These are phyloP conservation scores for Backusella westeae DNA, from an alignment of 192 early-diverging fungal species.

Conservation along the genomic window DNA sequence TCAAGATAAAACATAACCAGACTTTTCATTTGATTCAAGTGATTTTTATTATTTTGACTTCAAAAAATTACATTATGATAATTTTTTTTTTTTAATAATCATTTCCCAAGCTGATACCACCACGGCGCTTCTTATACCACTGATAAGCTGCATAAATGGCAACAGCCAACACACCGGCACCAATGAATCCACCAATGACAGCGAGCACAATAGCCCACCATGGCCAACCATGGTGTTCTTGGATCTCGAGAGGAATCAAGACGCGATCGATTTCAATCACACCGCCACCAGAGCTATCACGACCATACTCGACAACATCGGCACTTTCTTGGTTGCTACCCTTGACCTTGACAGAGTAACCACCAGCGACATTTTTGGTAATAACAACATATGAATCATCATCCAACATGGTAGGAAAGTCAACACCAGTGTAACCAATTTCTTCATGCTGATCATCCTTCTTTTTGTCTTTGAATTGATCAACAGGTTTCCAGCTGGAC, in stretches of 20 bases:
- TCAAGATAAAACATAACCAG: background rate
- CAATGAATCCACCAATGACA: slow-evolving; percentile 14
- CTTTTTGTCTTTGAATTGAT: background rate
- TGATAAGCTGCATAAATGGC: slow-evolving; percentile 16
- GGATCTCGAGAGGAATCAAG: slow-evolving; percentile 21
- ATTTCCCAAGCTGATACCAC: background rate
- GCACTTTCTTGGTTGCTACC: slow-evolving; percentile 17
- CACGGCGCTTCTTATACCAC: slow-evolving; percentile 15
- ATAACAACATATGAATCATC: slow-evolving; percentile 19
- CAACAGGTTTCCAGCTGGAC: background rate
- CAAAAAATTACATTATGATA: background rate
- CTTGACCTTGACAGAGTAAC: slow-evolving; percentile 20
- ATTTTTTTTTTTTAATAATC: background rate
- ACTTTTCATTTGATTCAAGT: background rate
- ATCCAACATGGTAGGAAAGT: slow-evolving; percentile 19
- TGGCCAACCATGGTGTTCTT: background rate
- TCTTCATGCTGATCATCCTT: background rate
- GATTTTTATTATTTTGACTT: background rate
- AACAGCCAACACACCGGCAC: background rate
- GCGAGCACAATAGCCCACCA: slow-evolving; percentile 30
- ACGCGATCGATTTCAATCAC: slow-evolving; percentile 30
- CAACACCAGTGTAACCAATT: slow-evolving; percentile 10
- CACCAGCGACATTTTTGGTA: background rate
- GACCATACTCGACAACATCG: slow-evolving; percentile 20
- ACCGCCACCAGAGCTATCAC: slow-evolving; percentile 24